phyloP scores from a whole-genome alignment of 805 yeast genomes.

The Lachancea lanzarotensis region DNA sequence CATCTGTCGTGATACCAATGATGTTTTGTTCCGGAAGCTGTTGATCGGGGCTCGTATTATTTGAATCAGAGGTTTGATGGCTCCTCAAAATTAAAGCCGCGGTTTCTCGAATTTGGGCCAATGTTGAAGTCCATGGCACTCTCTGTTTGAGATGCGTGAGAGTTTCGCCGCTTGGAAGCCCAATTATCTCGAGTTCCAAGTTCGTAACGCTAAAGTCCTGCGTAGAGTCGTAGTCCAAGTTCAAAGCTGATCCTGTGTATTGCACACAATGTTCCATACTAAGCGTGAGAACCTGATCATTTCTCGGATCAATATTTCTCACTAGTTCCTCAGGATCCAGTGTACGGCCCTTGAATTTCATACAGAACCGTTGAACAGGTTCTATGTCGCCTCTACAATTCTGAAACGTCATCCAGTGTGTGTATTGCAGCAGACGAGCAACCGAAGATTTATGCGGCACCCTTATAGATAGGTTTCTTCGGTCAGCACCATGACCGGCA shows the following conservation, averaged over 20 bases:
- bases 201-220: conserved; percentile 14
- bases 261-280: conserved; percentile 9
- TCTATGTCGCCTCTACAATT: conserved; percentile 2
- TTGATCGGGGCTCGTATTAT: conserved; percentile 13
- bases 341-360: conserved; percentile 10
- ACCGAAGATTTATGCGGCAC: conserved; percentile 24
- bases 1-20: conserved; percentile 20
- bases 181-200: conserved; percentile 20
- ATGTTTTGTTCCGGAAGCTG: conserved; percentile 16
- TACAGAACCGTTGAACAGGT: conserved; percentile 9
- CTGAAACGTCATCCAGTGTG: conserved; percentile 14
- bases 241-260: conserved; percentile 3
- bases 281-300: conserved; percentile 13
- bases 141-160: conserved; percentile 8
- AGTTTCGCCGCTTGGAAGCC: conserved; percentile 18
- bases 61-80: conserved; percentile 14
- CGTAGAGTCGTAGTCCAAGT: conserved; percentile 15
- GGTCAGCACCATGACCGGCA: conserved; percentile 2
- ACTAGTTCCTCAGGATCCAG: conserved; percentile 9
- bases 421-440: conserved; percentile 24
- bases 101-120: conserved; percentile 15
- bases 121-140: conserved; percentile 13
- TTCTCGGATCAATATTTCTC: conserved; percentile 14
- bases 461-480: conserved; percentile 16
- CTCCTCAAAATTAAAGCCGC: conserved; percentile 15